Base-by-base conservation (phyloP, 75 land plant genomes). In the Cryptomeria japonica region DNA sequence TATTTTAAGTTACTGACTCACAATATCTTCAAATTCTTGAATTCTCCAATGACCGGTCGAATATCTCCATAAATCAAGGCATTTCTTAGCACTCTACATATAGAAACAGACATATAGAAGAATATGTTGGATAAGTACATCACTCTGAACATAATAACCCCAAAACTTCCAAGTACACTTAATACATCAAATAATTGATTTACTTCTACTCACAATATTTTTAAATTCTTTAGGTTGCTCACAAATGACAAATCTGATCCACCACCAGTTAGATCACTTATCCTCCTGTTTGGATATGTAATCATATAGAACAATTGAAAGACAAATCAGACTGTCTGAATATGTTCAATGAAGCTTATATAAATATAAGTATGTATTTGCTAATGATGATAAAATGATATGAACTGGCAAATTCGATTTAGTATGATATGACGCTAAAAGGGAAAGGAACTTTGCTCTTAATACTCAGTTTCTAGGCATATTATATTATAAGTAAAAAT, bases 241-340 rank as follows among this genome's bases (percentile, higher is more conserved):
- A 91, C 46, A 80, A 89, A 46, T 47, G 95, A 93, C 76, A 94
- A 90, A 18, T 13, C 10, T 36, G 36, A 34, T 79, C 34, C 49
- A 14, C 89, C 72, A 84, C 91, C 90, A 14, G 80, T 89, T 80
- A 94, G 44, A 85, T 92, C 95, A 86, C 90, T 88, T 34, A 94
- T 91, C 87, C 92, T 90, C 92, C 95, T 94, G 92, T 25, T 55
- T 47, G 86, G 37, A 87, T 86, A 87, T 87, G 16, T 5, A 32
- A 11, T 47, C n/a, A 77, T 14, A 3, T 51, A 55, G 32, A 85
- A 84, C 32, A 13, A 15, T 28, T 34, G 9, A 86, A 44, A 16
- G 55, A 28, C 37, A 78, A 80, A 47, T 78, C 58, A 38, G 36
- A 80, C 11, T 34, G 25, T 16, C 12, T 80, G 46, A 32, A 39